These are phyloP conservation scores for Allodekkera sacchari DNA, from an alignment of 805 yeast species.

Conservation along the genomic window DNA sequence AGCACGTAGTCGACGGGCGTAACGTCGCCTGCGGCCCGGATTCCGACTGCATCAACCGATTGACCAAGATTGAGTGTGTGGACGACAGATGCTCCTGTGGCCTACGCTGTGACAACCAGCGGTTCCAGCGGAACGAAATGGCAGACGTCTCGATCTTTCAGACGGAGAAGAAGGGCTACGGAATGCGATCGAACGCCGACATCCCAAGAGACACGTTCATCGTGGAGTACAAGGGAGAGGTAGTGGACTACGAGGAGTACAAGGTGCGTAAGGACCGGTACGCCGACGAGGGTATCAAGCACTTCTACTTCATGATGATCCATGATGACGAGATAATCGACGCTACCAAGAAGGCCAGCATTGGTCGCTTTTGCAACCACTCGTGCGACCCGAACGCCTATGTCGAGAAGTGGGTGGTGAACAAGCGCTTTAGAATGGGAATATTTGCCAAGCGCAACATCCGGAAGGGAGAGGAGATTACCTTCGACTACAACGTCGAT, in stretches of 20 bases:
- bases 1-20: constrained; percentile 31
- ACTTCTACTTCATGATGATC: constrained; percentile 93
- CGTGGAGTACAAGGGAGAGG: constrained; percentile 92
- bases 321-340: constrained; percentile 90
- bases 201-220: constrained; percentile 63
- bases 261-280: constrained; percentile 66
- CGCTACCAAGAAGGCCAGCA: constrained; percentile 82
- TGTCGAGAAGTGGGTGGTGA: constrained; percentile 97
- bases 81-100: constrained; percentile 70
- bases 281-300: constrained; percentile 59
- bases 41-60: constrained; percentile 84
- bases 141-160: constrained; percentile 73
- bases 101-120: constrained; percentile 69
- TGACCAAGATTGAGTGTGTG: constrained; percentile 88
- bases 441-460: constrained; percentile 79
- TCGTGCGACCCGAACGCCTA: constrained; percentile 92
- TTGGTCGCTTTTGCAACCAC: constrained; percentile 91
- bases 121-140: constrained; percentile 73
- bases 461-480: constrained; percentile 74
- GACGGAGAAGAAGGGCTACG: constrained; percentile 84
- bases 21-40: constrained; percentile 74
- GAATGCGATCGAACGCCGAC: constrained; percentile 61
- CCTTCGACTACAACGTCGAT: constrained; percentile 91
- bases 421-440: constrained; percentile 86
- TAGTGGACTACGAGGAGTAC: constrained; percentile 73